Percentiles rank a stretch among this genome's conserved stretches.
Evolutionary conservation across 306 rosid genomes (phyloP).

Genomic region (Begonia fuchsioides): DNA sequence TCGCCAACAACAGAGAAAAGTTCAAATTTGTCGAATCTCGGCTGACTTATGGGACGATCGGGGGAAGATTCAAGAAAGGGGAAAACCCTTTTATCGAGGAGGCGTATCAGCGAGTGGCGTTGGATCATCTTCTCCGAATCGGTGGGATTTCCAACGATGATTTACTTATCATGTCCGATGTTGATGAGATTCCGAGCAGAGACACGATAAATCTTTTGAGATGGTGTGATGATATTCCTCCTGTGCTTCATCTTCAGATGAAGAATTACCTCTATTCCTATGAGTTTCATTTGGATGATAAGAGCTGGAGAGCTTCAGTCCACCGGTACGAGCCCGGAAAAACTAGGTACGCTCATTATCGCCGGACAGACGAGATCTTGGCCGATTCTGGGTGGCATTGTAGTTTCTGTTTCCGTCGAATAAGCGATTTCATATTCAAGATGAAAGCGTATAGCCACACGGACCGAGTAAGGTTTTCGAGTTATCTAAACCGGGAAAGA

Average conservation of each 20-base stretch:
- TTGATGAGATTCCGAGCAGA: too few species aligned
- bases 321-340: conserved; percentile 46
- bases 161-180: conserved; percentile 95
- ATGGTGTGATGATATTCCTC: conserved; percentile 74
- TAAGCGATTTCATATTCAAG: conserved; percentile 78
- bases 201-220: too few species aligned
- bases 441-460: conserved; percentile 97
- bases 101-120: conserved; percentile 86
- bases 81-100: conserved; percentile 96
- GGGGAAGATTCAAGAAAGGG: conserved; percentile 72
- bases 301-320: too few species aligned
- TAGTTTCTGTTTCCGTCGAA: conserved; percentile 80
- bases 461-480: conserved; percentile 79
- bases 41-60: conserved; percentile 63
- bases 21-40: conserved; percentile 77
- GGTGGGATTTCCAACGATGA: conserved; percentile 91
- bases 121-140: conserved; percentile 73
- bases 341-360: conserved; percentile 83
- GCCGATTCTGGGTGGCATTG: conserved; percentile 98
- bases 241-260: conserved; percentile 70
- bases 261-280: conserved; percentile 86
- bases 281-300: conserved; percentile 68
- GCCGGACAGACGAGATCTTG: conserved; percentile 68
- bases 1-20: conserved; percentile 35
- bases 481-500: conserved; percentile 53